Percentiles rank a stretch among this genome's conserved stretches.
Evolutionary conservation across 352 stramenopile genomes (phyloP).

Genomic region (Hyaloperonospora arabidopsidis): DNA sequence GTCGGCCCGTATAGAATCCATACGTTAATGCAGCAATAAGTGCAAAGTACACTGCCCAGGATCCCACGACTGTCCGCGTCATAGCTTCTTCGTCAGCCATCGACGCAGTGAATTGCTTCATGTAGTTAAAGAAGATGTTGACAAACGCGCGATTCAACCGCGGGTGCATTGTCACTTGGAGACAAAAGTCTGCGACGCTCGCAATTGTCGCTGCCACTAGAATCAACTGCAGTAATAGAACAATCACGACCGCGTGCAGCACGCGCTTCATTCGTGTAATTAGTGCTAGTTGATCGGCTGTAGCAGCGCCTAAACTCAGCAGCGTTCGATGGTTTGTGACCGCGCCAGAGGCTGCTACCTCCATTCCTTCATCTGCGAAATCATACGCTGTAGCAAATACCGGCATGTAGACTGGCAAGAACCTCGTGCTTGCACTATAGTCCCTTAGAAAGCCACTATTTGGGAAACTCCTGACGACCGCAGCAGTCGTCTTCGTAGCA

Average conservation of each 20-base stretch:
- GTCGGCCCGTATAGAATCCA: constrained; percentile 42
- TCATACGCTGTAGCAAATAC: constrained; percentile 54
- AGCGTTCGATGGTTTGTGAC: constrained; percentile 44
- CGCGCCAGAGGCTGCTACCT: constrained; percentile 19
- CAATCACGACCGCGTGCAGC: constrained; percentile 25
- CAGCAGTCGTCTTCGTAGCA: constrained; percentile 5
- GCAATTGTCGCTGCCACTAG: constrained; percentile 47
- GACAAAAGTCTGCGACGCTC: constrained; percentile 62
- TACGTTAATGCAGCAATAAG: constrained; percentile 43
- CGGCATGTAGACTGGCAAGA: constrained; percentile 54
- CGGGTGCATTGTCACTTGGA: constrained; percentile 64
- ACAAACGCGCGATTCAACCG: constrained; percentile 60
- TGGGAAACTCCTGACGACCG: constrained; percentile 15
- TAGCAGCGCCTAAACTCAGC: constrained; percentile 23
- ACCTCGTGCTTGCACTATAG: constrained; percentile 24
- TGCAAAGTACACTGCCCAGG: constrained; percentile 42
- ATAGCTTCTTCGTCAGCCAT: constrained; percentile 55
- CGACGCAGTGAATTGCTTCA: constrained; percentile 49
- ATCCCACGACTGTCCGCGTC: constrained; percentile 42
- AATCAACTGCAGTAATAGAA: constrained; percentile 41
- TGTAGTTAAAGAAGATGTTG: constrained; percentile 60
- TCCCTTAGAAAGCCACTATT: constrained; percentile 31
- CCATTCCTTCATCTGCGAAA: constrained; percentile 25
- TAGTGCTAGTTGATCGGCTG: constrained; percentile 17
- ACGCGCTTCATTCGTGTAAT: constrained; percentile 15